Conservation (phyloP, 2,329 filamentous ascomycete genomes). For the Neonectria sp. region DNA sequence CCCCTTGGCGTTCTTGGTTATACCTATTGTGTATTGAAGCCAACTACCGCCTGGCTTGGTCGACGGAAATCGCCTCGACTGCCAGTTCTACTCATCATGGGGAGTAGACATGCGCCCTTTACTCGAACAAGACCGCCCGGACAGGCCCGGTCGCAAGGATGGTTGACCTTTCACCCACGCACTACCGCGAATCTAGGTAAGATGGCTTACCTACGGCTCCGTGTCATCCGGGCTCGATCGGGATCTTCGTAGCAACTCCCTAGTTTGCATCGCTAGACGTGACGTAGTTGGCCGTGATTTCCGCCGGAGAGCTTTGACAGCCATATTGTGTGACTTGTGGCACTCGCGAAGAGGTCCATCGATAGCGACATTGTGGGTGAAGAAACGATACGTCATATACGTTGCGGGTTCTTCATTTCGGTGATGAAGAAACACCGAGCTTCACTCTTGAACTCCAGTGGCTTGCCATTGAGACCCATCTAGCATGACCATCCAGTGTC, state of each 20-base stretch:
- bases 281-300: background rate
- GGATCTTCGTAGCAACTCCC: background rate
- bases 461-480: background rate
- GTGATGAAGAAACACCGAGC: background rate
- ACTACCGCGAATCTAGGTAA: background rate
- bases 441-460: background rate
- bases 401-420: background rate
- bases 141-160: background rate
- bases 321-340: background rate
- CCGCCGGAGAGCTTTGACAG: background rate
- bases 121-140: conserved; percentile 1
- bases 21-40: conserved; percentile 8
- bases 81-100: background rate
- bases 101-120: background rate
- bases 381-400: background rate
- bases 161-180: background rate
- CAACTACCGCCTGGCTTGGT: background rate
- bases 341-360: background rate
- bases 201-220: background rate
- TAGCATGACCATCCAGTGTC: background rate
- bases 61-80: background rate
- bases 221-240: background rate
- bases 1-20: background rate
- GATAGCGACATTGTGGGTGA: background rate
- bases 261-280: too few relatives aligned